These are phyloP conservation scores for Fomitopsis pinicola DNA, from an alignment of 1,284 basidiomycete genomes.

Conservation along the genomic window DNA sequence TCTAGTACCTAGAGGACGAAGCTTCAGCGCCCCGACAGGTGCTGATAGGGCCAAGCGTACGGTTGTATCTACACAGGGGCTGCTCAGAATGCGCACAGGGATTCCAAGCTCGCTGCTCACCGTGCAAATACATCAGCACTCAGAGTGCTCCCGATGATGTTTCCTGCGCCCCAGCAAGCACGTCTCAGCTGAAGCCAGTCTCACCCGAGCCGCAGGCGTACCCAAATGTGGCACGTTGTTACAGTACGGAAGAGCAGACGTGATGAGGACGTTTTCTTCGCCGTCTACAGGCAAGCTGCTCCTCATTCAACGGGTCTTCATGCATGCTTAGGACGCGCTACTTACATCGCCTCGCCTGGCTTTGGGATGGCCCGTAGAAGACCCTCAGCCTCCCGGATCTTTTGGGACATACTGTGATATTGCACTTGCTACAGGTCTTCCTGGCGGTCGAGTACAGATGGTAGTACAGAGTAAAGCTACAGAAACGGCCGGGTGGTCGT, in stretches of 20 bases:
- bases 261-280: conserved; percentile 86
- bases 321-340: background rate
- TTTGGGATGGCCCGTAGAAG: conserved; percentile 48
- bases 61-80: conserved; percentile 51
- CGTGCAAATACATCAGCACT: conserved; percentile 97
- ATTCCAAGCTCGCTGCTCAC: conserved; percentile 41
- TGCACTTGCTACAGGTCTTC: background rate
- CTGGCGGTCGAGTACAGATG: background rate
- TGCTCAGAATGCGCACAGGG: conserved; percentile 20
- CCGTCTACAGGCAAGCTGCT: conserved; percentile 80
- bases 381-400: conserved; percentile 59
- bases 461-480: background rate
- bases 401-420: conserved; percentile 51
- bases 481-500: background rate
- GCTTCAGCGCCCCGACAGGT: background rate
- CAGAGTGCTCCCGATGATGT: conserved; percentile 95
- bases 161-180: conserved; percentile 49
- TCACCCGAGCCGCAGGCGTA: conserved; percentile 28
- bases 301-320: background rate
- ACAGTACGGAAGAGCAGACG: conserved; percentile 96
- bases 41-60: conserved; percentile 36
- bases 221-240: conserved; percentile 99
- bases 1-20: conserved; percentile 50
- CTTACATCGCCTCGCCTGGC: conserved; percentile 31
- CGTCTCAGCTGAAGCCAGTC: background rate